phyloP scores from a whole-genome alignment of 305 asterid genomes.

The Fraxinus angustifolia region DNA sequence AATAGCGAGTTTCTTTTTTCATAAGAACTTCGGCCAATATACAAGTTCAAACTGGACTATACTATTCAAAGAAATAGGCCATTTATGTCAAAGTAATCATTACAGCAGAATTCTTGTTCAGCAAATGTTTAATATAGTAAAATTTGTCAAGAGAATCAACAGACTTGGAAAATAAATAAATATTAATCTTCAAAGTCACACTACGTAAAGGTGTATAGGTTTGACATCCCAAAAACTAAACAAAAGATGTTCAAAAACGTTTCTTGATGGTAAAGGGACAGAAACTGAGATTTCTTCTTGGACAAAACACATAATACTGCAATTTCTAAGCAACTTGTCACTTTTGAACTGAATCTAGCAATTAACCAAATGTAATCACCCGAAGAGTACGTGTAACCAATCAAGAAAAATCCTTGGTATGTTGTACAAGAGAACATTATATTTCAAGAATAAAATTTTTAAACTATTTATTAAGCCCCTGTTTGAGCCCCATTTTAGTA shows the following conservation, averaged over 20 bases:
- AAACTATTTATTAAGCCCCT: background rate
- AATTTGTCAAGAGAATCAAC: background rate
- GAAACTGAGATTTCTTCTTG: background rate
- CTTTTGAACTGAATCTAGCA: background rate
- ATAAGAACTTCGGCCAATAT: background rate
- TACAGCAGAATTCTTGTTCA: constrained; percentile 24
- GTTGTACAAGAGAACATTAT: background rate
- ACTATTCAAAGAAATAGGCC: background rate
- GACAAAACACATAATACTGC: background rate
- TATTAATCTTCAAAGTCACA: constrained; percentile 6
- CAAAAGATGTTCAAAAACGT: background rate
- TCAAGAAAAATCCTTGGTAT: background rate
- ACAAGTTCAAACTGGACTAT: constrained; percentile 1
- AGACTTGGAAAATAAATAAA: background rate
- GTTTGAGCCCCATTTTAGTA: background rate
- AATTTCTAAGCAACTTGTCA: background rate
- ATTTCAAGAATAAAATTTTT: background rate
- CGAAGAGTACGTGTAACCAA: background rate
- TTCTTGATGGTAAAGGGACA: background rate
- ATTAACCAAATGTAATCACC: background rate
- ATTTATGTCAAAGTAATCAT: constrained; percentile 23
- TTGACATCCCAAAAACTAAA: constrained; percentile 27
- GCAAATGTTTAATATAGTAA: constrained; percentile 7
- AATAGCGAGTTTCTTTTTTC: background rate
- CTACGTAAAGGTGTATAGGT: constrained; percentile 10